Evolutionary conservation across 345 rosid species (phyloP).

Genomic region (Citrus sinensis): DNA sequence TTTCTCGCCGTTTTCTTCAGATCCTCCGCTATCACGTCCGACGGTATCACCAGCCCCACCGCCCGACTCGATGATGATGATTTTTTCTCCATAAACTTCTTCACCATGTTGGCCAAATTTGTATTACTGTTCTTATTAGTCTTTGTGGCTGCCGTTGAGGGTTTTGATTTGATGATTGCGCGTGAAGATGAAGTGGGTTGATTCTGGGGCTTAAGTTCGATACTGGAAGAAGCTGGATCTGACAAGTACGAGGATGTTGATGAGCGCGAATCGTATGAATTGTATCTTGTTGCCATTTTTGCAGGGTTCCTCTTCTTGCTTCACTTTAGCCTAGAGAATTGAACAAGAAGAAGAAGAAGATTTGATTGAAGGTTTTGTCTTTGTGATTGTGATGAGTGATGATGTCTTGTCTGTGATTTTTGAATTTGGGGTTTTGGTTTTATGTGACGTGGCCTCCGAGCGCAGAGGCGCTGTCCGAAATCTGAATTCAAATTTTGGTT

Average conservation of each 20-base stretch:
- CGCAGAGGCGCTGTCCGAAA: slow-evolving; percentile 27
- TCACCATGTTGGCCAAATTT: slow-evolving; percentile 58
- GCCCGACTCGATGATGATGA: slow-evolving; percentile 19
- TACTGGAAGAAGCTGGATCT: slow-evolving; percentile 54
- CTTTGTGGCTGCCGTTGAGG: slow-evolving; percentile 24
- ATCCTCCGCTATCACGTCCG: slow-evolving; percentile 62
- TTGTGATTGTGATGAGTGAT: not conserved
- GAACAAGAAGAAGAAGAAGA: not conserved
- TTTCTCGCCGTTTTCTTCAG: slow-evolving; percentile 58
- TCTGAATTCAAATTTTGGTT: slow-evolving; percentile 17
- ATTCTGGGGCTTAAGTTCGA: slow-evolving; percentile 27
- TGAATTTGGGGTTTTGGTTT: not conserved
- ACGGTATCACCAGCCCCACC: slow-evolving; percentile 45
- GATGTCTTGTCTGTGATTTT: not conserved
- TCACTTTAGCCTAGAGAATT: not conserved
- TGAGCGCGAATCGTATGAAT: slow-evolving; percentile 65
- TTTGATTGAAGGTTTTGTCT: not conserved
- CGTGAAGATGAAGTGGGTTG: slow-evolving; percentile 34
- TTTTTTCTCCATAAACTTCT: slow-evolving; percentile 69
- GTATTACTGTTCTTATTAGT: slow-evolving; percentile 11
- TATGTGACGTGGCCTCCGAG: not conserved
- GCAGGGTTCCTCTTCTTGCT: not conserved
- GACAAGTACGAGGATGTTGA: slow-evolving; percentile 55
- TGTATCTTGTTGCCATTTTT: slow-evolving; percentile 72
- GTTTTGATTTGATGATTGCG: slow-evolving; percentile 56